Evolutionary conservation across 2,329 filamentous ascomycete species (phyloP), one percentile per base, ranked within the genome.

Genomic region (Shiraia bambusicola): DNA sequence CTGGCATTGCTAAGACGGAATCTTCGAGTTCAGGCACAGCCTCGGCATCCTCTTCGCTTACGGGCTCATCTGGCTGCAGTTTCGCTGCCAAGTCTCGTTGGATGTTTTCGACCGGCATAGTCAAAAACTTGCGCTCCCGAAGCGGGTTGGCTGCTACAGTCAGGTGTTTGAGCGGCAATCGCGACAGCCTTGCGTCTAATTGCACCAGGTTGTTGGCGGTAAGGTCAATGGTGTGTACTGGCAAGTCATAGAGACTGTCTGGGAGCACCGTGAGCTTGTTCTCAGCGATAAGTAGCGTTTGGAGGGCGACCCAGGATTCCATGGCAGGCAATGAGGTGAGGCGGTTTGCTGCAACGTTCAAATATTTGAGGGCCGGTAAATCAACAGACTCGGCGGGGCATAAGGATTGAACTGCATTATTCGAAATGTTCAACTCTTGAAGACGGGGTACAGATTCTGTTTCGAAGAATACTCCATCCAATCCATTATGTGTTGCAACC

Each of bases 81-180:
- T 88, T 80, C 26, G 77, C 77, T 14, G 80, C 78, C 30, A 96
- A 71, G 30, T 84, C 81, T 29, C 80, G 79, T 68, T 95, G 95
- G 48, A 97, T 73, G 39, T 93, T 87, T 11, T 89, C 86, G 0
- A 87, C 90, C 15, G 79, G 79, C 71, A 94, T 87, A 1, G 81
- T 86, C 11, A 91, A 75, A 54, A 93, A 89, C 63, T 90, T 95
- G 63, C 87, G 90, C 63, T 96, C 90, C 11, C 87, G 79, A 11
- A 98, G 73, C 0, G 93, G 93, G 58, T 98, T 98, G n/a, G 89
- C 90, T 30, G 83, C 84, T 24, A 98, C 75, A 4, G 84, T 82
- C 29, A 97, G 78, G 62, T 84, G 84, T 14, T 82, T 78, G 8
- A 98, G 72, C 31, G 72, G 82, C 89, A 97, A 95, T 17, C 81